These are phyloP conservation scores for Ilex asprella DNA, from an alignment of 257 asterid species.

Conservation along the genomic window DNA sequence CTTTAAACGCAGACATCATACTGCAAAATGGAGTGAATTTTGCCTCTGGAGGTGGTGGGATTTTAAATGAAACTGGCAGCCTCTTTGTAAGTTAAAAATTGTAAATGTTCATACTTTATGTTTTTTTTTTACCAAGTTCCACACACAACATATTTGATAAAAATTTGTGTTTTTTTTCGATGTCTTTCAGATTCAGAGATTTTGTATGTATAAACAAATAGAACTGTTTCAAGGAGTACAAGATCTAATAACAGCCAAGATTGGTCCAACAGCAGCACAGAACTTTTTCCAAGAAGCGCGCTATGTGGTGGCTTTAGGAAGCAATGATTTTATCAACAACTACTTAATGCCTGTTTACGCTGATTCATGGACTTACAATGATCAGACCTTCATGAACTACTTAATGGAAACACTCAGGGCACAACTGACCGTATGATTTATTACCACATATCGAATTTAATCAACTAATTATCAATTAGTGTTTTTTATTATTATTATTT, in stretches of 20 bases:
- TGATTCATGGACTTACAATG: slow-evolving; percentile 68
- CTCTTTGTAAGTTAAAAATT: slow-evolving; percentile 42
- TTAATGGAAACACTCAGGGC: slow-evolving; percentile 40
- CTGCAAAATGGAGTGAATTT: slow-evolving; percentile 70
- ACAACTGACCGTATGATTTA: slow-evolving; percentile 47
- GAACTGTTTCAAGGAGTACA: slow-evolving; percentile 79
- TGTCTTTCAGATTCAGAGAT: slow-evolving; percentile 50
- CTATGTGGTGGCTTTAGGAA: slow-evolving; percentile 80
- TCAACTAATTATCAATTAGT: too few relatives aligned
- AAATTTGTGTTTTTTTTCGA: too few relatives aligned
- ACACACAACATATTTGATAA: too few relatives aligned
- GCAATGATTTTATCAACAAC: slow-evolving; percentile 92
- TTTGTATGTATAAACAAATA: slow-evolving; percentile 65
- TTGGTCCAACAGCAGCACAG: slow-evolving; percentile 41
- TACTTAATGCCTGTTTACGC: slow-evolving; percentile 76
- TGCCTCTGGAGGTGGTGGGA: slow-evolving; percentile 98
- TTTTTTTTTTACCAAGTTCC: too few relatives aligned
- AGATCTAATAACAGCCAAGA: slow-evolving; percentile 37
- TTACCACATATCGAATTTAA: too few relatives aligned
- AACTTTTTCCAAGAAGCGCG: slow-evolving; percentile 56
- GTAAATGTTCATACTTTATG: too few relatives aligned
- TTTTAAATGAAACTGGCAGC: slow-evolving; percentile 77
- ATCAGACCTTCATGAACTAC: slow-evolving; percentile 54
- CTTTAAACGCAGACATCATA: slow-evolving; percentile 52
- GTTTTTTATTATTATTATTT: not conserved